These are phyloP conservation scores for Nigrospora oryzae DNA, from an alignment of 2,329 filamentous ascomycete genomes.

Conservation along the genomic window DNA sequence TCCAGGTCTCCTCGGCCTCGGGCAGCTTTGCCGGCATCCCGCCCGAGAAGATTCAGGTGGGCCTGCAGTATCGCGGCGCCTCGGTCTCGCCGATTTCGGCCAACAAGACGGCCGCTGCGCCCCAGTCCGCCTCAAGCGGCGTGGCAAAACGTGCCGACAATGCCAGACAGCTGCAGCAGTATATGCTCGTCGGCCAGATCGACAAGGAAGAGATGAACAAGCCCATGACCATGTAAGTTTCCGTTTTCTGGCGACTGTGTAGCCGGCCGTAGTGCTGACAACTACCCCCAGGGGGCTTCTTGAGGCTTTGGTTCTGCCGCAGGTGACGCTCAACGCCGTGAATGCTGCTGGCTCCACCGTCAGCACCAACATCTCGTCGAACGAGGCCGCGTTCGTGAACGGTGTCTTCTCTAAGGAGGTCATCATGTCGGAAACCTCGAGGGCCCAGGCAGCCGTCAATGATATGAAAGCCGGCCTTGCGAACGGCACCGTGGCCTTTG, in stretches of 20 bases:
- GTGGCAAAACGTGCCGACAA: constrained; percentile 11
- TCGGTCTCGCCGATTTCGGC: constrained; percentile 34
- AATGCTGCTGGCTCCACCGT: constrained; percentile 42
- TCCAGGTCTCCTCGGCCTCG: constrained; percentile 54
- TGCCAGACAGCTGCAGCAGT: constrained; percentile 48
- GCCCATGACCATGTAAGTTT: constrained; percentile 52
- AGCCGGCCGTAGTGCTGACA: neutral
- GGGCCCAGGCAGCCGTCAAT: constrained; percentile 42
- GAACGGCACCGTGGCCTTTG: constrained; percentile 52
- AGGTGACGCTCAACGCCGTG: constrained; percentile 56
- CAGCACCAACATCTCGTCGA: constrained; percentile 57
- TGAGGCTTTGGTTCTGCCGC: constrained; percentile 57
- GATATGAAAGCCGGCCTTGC: constrained; percentile 32
- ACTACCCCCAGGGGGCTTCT: constrained; percentile 40
- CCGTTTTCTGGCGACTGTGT: no score
- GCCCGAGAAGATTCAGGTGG: constrained; percentile 43
- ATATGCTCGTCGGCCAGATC: constrained; percentile 62
- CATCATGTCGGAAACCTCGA: constrained; percentile 39
- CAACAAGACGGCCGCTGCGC: constrained; percentile 8
- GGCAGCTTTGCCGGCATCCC: constrained; percentile 44
- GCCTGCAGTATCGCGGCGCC: constrained; percentile 45
- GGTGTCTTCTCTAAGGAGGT: constrained; percentile 58
- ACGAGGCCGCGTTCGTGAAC: constrained; percentile 63
- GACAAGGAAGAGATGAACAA: constrained; percentile 45
- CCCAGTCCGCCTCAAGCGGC: neutral